These are phyloP conservation scores for Musa beccarii DNA, from an alignment of 176 grass and related monocot species.

Conservation along the genomic window DNA sequence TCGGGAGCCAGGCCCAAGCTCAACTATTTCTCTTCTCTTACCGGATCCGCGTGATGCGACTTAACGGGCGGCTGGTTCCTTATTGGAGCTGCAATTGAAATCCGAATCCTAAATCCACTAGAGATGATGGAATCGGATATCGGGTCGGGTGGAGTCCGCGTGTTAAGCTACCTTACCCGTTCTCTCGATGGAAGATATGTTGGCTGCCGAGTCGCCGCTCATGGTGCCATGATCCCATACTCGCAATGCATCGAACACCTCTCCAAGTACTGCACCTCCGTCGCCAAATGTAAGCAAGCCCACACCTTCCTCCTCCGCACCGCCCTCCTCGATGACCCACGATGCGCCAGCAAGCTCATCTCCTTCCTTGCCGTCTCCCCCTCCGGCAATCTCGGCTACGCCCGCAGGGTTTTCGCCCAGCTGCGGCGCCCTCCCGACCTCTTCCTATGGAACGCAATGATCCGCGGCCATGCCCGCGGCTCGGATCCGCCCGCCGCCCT, in stretches of 20 bases:
- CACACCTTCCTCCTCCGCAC: constrained; percentile 15
- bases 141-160: too few species aligned
- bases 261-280: not conserved
- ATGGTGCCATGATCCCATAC: not conserved
- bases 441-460: constrained; percentile 19
- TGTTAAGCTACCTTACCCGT: too few species aligned
- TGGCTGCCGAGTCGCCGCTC: not conserved
- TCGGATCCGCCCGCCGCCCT: not conserved
- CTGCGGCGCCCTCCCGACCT: constrained; percentile 5
- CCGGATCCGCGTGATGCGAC: too few species aligned
- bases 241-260: not conserved
- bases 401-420: not conserved
- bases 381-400: constrained; percentile 15
- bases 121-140: too few species aligned
- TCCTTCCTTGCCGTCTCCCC: constrained; percentile 10
- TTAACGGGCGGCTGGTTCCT: too few species aligned
- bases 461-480: constrained; percentile 4
- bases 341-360: constrained; percentile 3
- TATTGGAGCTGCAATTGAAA: too few species aligned
- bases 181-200: too few species aligned
- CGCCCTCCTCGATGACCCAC: constrained; percentile 2
- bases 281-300: constrained; percentile 14
- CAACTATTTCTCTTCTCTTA: too few species aligned
- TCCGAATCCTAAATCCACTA: too few species aligned
- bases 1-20: too few species aligned